phyloP scores from a whole-genome alignment of 495 filamentous ascomycete genomes.

The Penicillium arizonense region DNA sequence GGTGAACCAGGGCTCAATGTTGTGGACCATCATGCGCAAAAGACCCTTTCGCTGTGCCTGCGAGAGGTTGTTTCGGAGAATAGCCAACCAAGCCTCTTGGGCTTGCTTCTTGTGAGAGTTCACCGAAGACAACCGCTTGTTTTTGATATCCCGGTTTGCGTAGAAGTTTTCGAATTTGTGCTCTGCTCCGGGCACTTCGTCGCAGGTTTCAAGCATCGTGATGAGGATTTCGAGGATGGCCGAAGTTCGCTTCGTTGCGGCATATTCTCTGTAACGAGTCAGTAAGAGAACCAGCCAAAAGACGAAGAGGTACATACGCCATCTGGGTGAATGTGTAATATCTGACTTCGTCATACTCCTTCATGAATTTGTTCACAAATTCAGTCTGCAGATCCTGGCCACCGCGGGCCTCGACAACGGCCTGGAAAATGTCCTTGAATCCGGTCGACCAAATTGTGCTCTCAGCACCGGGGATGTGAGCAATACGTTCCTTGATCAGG shows the following conservation, averaged over 20 bases:
- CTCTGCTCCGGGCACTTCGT: constrained; percentile 58
- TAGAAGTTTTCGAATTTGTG: constrained; percentile 70
- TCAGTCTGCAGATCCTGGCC: constrained; percentile 60
- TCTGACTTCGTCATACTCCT: constrained; percentile 78
- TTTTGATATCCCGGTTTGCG: constrained; percentile 63
- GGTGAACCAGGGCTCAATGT: constrained; percentile 83
- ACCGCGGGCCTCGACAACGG: constrained; percentile 56
- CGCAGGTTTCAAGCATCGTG: constrained; percentile 62
- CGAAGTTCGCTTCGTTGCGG: constrained; percentile 27
- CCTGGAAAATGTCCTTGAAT: constrained; percentile 61
- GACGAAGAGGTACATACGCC: constrained; percentile 50
- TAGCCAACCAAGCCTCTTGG: constrained; percentile 79
- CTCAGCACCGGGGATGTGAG: constrained; percentile 55
- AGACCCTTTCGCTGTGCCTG: constrained; percentile 75
- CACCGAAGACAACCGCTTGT: constrained; percentile 42
- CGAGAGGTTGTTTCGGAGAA: constrained; percentile 65
- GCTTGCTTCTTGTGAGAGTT: constrained; percentile 53
- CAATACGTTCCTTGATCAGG: constrained; percentile 72
- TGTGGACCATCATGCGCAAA: constrained; percentile 67
- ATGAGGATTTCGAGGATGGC: constrained; percentile 55
- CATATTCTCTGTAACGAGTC: constrained; percentile 30
- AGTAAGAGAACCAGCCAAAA: constrained; percentile 25
- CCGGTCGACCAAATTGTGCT: constrained; percentile 65
- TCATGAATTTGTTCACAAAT: constrained; percentile 74
- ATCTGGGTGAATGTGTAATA: constrained; percentile 74